Conservation (phyloP, 2,329 filamentous ascomycete species). For the Claviceps digitariae region DNA sequence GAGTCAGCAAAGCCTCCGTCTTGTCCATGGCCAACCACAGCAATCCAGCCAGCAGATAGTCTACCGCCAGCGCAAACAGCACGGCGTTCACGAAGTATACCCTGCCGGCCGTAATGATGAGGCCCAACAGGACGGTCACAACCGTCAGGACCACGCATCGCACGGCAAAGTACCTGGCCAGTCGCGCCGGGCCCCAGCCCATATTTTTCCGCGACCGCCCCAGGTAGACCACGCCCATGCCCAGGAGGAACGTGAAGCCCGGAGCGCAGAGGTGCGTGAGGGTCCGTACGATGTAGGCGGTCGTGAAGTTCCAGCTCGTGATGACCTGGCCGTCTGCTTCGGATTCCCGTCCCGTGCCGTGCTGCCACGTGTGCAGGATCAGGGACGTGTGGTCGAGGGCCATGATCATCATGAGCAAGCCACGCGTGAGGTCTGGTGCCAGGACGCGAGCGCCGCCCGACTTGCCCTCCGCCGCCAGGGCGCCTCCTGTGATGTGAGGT, state of each 20-base stretch:
- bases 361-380: slow-evolving; percentile 25
- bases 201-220: slow-evolving; percentile 25
- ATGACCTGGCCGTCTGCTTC: slow-evolving; percentile 24
- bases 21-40: slow-evolving; percentile 24
- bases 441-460: slow-evolving; percentile 17
- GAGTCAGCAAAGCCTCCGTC: slow-evolving; percentile 21
- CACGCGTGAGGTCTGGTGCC: slow-evolving; percentile 30
- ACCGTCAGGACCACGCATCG: slow-evolving; percentile 23
- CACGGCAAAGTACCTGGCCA: slow-evolving; percentile 25
- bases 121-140: slow-evolving; percentile 19
- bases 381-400: slow-evolving; percentile 29
- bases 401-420: slow-evolving; percentile 31
- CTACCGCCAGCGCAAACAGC: slow-evolving; percentile 29
- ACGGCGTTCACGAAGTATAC: slow-evolving; percentile 30
- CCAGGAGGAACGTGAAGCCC: slow-evolving; percentile 32
- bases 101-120: slow-evolving; percentile 18
- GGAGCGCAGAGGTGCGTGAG: slow-evolving; percentile 32
- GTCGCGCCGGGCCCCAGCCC: slow-evolving; percentile 23
- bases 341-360: slow-evolving; percentile 22
- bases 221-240: slow-evolving; percentile 31
- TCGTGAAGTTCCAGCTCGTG: slow-evolving; percentile 22
- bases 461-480: not conserved
- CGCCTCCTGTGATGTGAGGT: not conserved
- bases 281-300: slow-evolving; percentile 25
- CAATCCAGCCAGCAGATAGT: slow-evolving; percentile 30